Percentiles rank a stretch among this genome's conserved stretches.
Conservation (phyloP, 1,284 basidiomycete species). For the Pholiota adiposa region DNA sequence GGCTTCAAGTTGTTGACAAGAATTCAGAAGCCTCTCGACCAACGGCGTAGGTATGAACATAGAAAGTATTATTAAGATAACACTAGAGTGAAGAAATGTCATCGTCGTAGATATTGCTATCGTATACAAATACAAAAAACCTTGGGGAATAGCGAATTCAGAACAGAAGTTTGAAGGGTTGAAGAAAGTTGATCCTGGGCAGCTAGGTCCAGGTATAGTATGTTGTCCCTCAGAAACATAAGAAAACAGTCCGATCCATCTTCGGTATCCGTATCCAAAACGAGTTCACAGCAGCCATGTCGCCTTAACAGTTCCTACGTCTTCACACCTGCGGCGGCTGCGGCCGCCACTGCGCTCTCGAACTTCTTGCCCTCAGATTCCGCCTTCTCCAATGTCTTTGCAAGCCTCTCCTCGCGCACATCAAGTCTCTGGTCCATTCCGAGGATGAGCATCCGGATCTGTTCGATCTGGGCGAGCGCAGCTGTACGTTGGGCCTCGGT, state of each 20-base stretch:
- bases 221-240: background rate
- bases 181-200: background rate
- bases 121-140: too few relatives aligned
- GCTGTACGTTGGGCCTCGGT: conserved; percentile 35
- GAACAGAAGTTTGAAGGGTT: background rate
- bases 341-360: conserved; percentile 33
- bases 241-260: background rate
- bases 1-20: too few relatives aligned
- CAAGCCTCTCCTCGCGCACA: conserved; percentile 62
- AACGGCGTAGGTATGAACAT: too few relatives aligned
- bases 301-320: background rate
- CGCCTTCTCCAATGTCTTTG: conserved; percentile 62
- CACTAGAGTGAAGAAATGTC: too few relatives aligned
- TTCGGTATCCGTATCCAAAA: background rate
- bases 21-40: too few relatives aligned
- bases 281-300: background rate
- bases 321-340: background rate
- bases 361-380: conserved; percentile 60
- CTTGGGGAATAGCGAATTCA: background rate
- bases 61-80: too few relatives aligned
- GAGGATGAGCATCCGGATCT: conserved; percentile 68
- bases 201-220: background rate
- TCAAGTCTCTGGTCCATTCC: conserved; percentile 80
- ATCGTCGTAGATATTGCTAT: too few relatives aligned
- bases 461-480: conserved; percentile 64